A percentile compares a stretch with the other conserved stretches of the same genome.
Conservation (phyloP, 495 filamentous ascomycete species). For the Aspergillus taichungensis region DNA sequence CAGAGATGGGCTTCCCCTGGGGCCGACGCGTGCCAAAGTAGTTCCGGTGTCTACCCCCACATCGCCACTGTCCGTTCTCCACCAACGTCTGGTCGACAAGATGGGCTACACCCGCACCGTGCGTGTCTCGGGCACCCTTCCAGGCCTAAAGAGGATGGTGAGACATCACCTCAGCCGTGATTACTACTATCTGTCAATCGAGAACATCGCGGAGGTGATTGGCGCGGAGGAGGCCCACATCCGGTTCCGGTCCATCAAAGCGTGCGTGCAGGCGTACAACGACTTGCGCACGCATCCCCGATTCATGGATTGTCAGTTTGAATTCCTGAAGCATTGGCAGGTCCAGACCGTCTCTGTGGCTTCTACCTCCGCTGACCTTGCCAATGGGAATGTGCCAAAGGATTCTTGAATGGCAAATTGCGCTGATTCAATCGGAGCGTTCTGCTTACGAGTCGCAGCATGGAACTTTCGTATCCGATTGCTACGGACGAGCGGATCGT, state of each 20-base stretch:
- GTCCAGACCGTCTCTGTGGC: background rate
- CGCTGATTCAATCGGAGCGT: no score
- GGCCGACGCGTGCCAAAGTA: constrained; percentile 9
- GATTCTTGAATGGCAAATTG: background rate
- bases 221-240: constrained; percentile 8
- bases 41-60: constrained; percentile 25
- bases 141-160: background rate
- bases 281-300: constrained; percentile 6
- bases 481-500: no score
- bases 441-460: no score
- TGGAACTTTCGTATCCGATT: no score
- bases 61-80: constrained; percentile 16
- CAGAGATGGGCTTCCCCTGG: constrained; percentile 8
- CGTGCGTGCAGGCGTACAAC: constrained; percentile 11
- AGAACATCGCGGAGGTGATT: constrained; percentile 13
- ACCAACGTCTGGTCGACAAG: constrained; percentile 11
- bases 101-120: constrained; percentile 25
- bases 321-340: constrained; percentile 8
- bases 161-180: constrained; percentile 1
- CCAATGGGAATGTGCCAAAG: background rate
- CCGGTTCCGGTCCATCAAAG: constrained; percentile 25
- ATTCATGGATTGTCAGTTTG: constrained; percentile 9
- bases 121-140: constrained; percentile 2
- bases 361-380: background rate
- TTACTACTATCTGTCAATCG: constrained; percentile 3